Evolutionary conservation across 768 basidiomycete genomes (phyloP).

Genomic region (Termitomyces sp.): DNA sequence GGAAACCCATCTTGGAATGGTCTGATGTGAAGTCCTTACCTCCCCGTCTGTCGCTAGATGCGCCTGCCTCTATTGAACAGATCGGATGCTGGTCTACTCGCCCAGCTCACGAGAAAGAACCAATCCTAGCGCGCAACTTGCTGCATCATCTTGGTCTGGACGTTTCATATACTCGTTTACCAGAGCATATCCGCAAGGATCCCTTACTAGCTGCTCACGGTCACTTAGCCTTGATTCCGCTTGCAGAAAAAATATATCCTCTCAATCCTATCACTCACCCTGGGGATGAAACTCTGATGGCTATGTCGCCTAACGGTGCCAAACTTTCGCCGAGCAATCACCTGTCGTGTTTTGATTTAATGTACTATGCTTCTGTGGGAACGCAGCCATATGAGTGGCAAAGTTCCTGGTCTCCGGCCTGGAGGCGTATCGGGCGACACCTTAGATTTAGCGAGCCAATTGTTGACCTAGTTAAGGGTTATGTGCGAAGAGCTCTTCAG

Average conservation of each 20-base stretch:
- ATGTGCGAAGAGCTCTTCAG: constrained; percentile 25
- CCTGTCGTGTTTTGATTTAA: constrained; percentile 25
- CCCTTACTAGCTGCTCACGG: constrained; percentile 15
- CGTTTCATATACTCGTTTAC: constrained; percentile 28
- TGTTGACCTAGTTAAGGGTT: constrained; percentile 23
- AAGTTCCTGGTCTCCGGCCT: constrained; percentile 34
- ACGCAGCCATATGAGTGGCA: constrained; percentile 25
- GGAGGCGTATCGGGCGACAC: constrained; percentile 33
- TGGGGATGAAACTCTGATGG: constrained; percentile 18
- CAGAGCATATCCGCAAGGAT: constrained; percentile 16
- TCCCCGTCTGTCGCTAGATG: constrained; percentile 10
- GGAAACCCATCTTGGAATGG: constrained; percentile 42
- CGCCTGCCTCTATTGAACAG: constrained; percentile 9
- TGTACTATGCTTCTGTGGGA: constrained; percentile 27
- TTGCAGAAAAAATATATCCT: constrained; percentile 25
- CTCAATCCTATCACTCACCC: constrained; percentile 12
- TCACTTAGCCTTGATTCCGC: constrained; percentile 21
- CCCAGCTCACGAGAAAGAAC: constrained; percentile 14
- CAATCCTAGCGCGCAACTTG: constrained; percentile 19
- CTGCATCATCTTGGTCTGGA: constrained; percentile 29
- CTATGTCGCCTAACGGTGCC: constrained; percentile 18
- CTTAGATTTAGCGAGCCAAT: constrained; percentile 27
- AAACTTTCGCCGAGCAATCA: constrained; percentile 22
- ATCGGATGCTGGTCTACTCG: constrained; percentile 31
- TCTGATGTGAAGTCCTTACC: constrained; percentile 34